Base-by-base conservation (phyloP, 163 green algal genomes). In the Prototheca stagnorum region DNA sequence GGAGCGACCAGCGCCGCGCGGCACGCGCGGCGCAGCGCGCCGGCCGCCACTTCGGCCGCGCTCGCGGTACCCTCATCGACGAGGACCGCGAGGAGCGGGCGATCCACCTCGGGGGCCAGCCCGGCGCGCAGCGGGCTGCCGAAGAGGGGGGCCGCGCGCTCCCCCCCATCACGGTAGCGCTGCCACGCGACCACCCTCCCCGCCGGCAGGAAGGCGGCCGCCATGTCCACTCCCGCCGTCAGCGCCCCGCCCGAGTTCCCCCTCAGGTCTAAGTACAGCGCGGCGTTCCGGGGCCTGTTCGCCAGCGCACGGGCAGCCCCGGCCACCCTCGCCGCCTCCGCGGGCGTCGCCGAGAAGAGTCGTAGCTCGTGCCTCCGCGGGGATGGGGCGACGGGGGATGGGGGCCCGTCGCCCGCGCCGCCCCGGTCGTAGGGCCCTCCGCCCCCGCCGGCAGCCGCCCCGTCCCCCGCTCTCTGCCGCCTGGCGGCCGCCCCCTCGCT, bases 211-310 rank as follows among this genome's bases (percentile, higher is more conserved):
- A 96, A 97, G 19, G 96, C 74, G 4, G 68, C 57, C 3, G 85
- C 80, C 16, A 94, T 77, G 56, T 97, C 88, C 8, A 97, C 59
- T 3, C 85, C 90, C 56, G 88, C 80, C 9, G 71, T 68, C 22
- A 98, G 81, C 25, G 98, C 70, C 1, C 89, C 89, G 6, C 89
- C 89, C 5, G 75, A 71, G 69, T 98, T 98, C 64, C 92, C 86
- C 11, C 87, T 62, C 40, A 98, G 64, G 68, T 98, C 89, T 37
- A 98, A 74, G 36, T 90, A 72, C 22, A 94, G 57, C 44, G 73
- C 63, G 1, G 50, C 57, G 2, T 80, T 84, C 1, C 86, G 85
- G 21, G 60, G 47, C 12, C 35, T 59, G 50, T 79, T 34, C 44
- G 93, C 54, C 39, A 57, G 16, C 31, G 54, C 44, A 12, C 95